These are phyloP conservation scores for Cicer cuneatum DNA, from an alignment of 306 rosid species.

Conservation along the genomic window DNA sequence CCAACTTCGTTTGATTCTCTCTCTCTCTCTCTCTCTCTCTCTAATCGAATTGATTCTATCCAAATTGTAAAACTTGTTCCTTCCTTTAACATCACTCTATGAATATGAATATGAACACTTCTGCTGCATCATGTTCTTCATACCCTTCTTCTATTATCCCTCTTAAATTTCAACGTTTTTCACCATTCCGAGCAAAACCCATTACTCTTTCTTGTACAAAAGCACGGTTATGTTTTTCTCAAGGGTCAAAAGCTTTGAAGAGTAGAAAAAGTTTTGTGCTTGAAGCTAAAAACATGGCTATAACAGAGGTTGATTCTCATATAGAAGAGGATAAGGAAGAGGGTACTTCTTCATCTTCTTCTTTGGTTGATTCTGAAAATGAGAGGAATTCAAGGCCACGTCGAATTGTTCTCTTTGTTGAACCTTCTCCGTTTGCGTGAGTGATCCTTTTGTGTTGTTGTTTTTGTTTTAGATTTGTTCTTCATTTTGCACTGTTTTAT, in stretches of 20 bases:
- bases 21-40: not conserved
- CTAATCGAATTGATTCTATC: slow-evolving; percentile 34
- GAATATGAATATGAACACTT: slow-evolving; percentile 42
- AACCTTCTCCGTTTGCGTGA: slow-evolving; percentile 99
- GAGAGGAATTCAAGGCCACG: slow-evolving; percentile 74
- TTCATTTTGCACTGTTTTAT: not conserved
- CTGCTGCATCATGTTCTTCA: slow-evolving; percentile 41
- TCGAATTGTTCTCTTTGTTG: slow-evolving; percentile 95
- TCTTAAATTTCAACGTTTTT: slow-evolving; percentile 41
- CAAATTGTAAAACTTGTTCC: slow-evolving; percentile 8
- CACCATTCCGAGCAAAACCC: slow-evolving; percentile 54
- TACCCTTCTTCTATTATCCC: slow-evolving; percentile 19
- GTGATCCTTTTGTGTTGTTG: slow-evolving; percentile 37
- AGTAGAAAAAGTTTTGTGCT: slow-evolving; percentile 47
- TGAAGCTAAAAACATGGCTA: slow-evolving; percentile 60
- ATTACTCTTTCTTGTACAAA: slow-evolving; percentile 34
- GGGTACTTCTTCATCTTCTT: slow-evolving; percentile 55
- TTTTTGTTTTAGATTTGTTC: not conserved
- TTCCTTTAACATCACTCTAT: slow-evolving; percentile 21
- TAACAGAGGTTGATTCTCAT: slow-evolving; percentile 52
- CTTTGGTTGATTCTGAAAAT: slow-evolving; percentile 60
- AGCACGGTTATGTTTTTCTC: slow-evolving; percentile 45
- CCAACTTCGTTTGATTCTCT: not conserved
- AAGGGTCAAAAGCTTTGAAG: slow-evolving; percentile 25
- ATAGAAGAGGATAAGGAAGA: slow-evolving; percentile 60